Conservation (phyloP, 2,329 filamentous ascomycete genomes). For the Diatrype stigma region DNA sequence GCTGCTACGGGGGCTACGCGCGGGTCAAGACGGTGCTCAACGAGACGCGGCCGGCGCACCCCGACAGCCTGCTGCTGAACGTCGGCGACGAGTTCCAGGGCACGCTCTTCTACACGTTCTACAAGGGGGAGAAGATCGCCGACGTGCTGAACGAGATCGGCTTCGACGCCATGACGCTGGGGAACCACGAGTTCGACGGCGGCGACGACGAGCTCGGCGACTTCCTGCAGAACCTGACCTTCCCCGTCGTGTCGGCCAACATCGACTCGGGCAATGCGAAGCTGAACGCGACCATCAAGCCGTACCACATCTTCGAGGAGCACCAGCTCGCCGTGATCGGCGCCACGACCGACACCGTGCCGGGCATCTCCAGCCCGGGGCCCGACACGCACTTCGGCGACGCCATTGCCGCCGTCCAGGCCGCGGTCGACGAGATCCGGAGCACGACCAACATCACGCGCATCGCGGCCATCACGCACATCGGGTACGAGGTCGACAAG, state of each 20-base stretch:
- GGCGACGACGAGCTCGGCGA: conserved; percentile 59
- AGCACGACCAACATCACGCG: conserved; percentile 58
- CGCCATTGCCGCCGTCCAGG: conserved; percentile 54
- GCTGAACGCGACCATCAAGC: conserved; percentile 60
- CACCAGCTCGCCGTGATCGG: conserved; percentile 60
- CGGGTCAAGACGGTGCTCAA: conserved; percentile 59
- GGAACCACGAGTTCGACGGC: conserved; percentile 64
- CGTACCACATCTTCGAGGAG: conserved; percentile 60
- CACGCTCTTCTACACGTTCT: conserved; percentile 64
- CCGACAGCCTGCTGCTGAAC: conserved; percentile 61
- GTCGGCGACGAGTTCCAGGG: conserved; percentile 68
- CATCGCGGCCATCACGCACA: conserved; percentile 63
- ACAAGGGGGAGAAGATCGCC: conserved; percentile 64
- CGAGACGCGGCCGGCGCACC: conserved; percentile 49
- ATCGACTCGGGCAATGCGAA: conserved; percentile 55
- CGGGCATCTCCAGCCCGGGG: conserved; percentile 55
- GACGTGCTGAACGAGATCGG: conserved; percentile 60
- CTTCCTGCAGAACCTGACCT: conserved; percentile 60
- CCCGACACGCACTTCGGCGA: conserved; percentile 55
- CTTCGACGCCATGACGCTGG: conserved; percentile 65
- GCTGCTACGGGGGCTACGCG: conserved; percentile 62
- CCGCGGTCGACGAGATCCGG: conserved; percentile 58
- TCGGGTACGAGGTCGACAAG: conserved; percentile 62
- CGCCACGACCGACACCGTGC: conserved; percentile 57
- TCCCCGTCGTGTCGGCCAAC: conserved; percentile 61